Evolutionary conservation across 129 eudicot genomes (phyloP).

Genomic region (Dittrichia graveolens): DNA sequence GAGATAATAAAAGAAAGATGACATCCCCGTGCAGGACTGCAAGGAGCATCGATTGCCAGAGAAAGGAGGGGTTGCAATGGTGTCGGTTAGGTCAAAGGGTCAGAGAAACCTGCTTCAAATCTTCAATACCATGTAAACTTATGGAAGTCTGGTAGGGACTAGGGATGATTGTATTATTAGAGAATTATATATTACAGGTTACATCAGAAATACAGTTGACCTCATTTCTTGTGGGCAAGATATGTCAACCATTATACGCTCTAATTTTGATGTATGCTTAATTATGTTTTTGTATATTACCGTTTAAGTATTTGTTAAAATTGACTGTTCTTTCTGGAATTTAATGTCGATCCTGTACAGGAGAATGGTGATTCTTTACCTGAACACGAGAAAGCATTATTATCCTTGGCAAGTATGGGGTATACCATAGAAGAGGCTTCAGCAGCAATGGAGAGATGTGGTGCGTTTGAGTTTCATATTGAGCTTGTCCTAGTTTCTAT

Average conservation of each 20-base stretch:
- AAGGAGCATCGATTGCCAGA: too few relatives aligned
- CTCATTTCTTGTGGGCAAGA: not conserved
- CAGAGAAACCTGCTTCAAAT: too few relatives aligned
- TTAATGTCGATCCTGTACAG: constrained; percentile 45
- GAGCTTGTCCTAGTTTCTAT: not conserved
- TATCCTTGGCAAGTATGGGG: constrained; percentile 60
- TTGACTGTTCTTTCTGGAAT: not conserved
- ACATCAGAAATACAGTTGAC: too few relatives aligned
- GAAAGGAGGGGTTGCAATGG: too few relatives aligned
- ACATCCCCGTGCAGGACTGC: too few relatives aligned
- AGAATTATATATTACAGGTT: too few relatives aligned
- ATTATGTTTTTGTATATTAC: not conserved
- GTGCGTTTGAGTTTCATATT: constrained; percentile 35
- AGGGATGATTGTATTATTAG: too few relatives aligned
- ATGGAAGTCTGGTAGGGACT: too few relatives aligned
- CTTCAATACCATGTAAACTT: too few relatives aligned
- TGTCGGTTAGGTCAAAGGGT: too few relatives aligned
- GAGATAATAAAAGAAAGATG: too few relatives aligned
- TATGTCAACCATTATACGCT: not conserved
- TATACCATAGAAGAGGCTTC: constrained; percentile 62
- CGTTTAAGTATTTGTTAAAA: not conserved
- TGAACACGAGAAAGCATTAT: constrained; percentile 38
- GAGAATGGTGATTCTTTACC: constrained; percentile 35
- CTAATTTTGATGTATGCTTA: not conserved
- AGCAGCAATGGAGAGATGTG: constrained; percentile 78